Base-by-base conservation (phyloP, 768 basidiomycete species). In the Leucocoprinus birnbaumii region DNA sequence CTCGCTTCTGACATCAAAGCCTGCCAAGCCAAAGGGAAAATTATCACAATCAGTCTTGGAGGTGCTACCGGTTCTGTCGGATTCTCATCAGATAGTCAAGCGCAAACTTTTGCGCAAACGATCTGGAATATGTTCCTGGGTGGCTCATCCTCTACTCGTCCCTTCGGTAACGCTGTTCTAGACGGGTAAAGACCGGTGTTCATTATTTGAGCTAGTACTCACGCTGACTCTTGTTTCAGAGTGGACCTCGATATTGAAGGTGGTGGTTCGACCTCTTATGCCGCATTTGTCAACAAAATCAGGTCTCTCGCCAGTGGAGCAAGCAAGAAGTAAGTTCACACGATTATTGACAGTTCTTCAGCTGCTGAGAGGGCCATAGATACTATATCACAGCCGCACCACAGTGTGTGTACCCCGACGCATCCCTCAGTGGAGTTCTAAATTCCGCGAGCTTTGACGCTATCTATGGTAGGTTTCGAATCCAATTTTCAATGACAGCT, bases 181-280 rank as follows among this genome's bases (percentile, higher is more conserved):
- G 88, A 90, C 60, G 89, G 89, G 87, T 87, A 55, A 57, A 69
- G 13, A 22, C 44, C 25, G 21, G 48, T 52, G 19, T 18, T 34
- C 21, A 26, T 10, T 19, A 21, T 11, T 22, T 21, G 24, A 26
- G 7, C 11, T 5, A 31, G 6, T 11, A 51, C 10, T 38, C 14
- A 27, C 21, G 16, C 53, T 42, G 35, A 45, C 25, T 50, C 9
- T 10, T 51, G 21, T 42, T 56, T 2, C 51, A 83, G 80, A 25
- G 68, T 89, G 58, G 88, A 91, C 65, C 73, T 91, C 27, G 88
- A 89, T 64, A 86, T 91, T 58, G 87, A 90, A 68, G 80, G 83
- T n/a, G 87, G 87, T 16, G 66, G 71, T 16, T 74, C 75, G 21
- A 64, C 68, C 4, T 69, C 75, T 35, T 86, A 83, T 60, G 70